These are phyloP conservation scores for Penicillium sp. DNA, from an alignment of 2,329 filamentous ascomycete genomes.

Conservation along the genomic window DNA sequence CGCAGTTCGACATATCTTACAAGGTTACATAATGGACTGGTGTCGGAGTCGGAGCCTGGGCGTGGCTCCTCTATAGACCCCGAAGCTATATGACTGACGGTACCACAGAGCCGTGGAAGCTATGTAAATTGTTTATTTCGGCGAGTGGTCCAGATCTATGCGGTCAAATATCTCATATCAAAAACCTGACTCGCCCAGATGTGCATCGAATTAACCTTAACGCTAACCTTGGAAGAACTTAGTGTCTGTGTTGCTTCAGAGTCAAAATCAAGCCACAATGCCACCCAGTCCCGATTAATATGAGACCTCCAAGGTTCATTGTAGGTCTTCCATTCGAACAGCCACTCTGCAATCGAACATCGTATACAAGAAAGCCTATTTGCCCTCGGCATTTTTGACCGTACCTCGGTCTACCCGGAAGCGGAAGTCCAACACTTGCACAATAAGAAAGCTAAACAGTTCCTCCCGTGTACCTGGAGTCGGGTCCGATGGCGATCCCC, in stretches of 20 bases:
- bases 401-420: background rate
- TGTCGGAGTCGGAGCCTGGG: too few relatives aligned
- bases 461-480: background rate
- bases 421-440: background rate
- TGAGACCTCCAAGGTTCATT: background rate
- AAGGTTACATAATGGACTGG: too few relatives aligned
- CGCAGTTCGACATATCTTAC: too few relatives aligned
- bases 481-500: background rate
- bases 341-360: background rate
- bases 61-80: too few relatives aligned
- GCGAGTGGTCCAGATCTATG: too few relatives aligned
- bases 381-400: background rate
- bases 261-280: conserved; percentile 3
- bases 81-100: too few relatives aligned
- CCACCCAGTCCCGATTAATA: background rate
- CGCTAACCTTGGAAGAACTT: background rate
- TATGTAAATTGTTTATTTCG: too few relatives aligned
- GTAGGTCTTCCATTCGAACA: background rate
- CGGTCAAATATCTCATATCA: background rate
- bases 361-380: background rate
- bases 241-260: background rate
- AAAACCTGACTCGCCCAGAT: background rate
- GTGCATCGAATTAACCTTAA: background rate
- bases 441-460: background rate
- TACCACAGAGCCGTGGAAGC: too few relatives aligned